A percentile compares a stretch with the other conserved stretches of the same genome.
phyloP scores from a whole-genome alignment of 345 rosid genomes.

The Schrenkiella parvula region DNA sequence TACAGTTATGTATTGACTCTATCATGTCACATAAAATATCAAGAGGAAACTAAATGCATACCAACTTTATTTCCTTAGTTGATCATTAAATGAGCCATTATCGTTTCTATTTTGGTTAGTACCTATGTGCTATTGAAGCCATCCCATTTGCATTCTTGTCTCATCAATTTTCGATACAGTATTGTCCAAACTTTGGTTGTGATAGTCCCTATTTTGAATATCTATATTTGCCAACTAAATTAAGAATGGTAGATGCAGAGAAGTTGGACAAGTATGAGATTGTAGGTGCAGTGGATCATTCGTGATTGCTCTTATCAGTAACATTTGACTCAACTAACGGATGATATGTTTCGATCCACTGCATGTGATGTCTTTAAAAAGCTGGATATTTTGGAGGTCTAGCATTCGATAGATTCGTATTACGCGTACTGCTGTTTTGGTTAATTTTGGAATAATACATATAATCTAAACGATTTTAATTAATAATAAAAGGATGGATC shows the following conservation, averaged over 20 bases:
- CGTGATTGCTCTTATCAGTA: constrained; percentile 20
- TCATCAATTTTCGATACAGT: constrained; percentile 9
- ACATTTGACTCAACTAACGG: constrained; percentile 16
- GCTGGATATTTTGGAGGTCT: constrained; percentile 1
- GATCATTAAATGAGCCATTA: neutral
- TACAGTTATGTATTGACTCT: constrained; percentile 7
- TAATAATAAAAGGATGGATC: neutral
- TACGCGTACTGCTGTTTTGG: neutral
- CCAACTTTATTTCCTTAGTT: neutral
- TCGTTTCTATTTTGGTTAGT: neutral
- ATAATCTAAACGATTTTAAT: neutral
- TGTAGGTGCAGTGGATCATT: constrained; percentile 15
- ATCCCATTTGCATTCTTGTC: neutral
- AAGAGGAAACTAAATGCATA: constrained; percentile 20
- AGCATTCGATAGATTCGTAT: neutral
- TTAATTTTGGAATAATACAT: too few species aligned
- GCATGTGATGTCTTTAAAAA: neutral
- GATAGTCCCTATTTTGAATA: neutral
- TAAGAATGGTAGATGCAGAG: constrained; percentile 1
- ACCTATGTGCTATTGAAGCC: neutral
- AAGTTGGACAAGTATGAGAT: constrained; percentile 25
- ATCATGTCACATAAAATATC: constrained; percentile 12
- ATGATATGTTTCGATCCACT: neutral
- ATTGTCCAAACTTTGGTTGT: constrained; percentile 9
- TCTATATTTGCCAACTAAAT: constrained; percentile 1